Conservation (phyloP, 2,329 filamentous ascomycete genomes). For the Aspergillus sp. region DNA sequence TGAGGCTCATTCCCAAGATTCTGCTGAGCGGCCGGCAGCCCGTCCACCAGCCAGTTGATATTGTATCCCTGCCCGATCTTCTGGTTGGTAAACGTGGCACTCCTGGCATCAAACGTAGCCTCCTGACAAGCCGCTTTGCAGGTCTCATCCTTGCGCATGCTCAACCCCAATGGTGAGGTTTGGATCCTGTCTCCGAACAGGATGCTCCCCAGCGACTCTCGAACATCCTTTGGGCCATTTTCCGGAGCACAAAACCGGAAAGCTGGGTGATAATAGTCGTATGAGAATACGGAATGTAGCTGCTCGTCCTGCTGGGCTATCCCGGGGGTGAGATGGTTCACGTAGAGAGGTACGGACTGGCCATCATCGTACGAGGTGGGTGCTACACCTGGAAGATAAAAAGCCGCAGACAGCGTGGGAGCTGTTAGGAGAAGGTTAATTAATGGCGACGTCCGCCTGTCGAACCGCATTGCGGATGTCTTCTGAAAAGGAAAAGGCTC, state of each 20-base stretch:
- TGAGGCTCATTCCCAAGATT: slow-evolving; percentile 75
- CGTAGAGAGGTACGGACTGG: slow-evolving; percentile 79
- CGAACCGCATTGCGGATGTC: slow-evolving; percentile 37
- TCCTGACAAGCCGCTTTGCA: slow-evolving; percentile 78
- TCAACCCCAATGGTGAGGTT: slow-evolving; percentile 89
- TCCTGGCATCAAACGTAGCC: slow-evolving; percentile 63
- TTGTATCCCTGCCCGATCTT: slow-evolving; percentile 85
- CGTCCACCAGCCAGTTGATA: slow-evolving; percentile 94
- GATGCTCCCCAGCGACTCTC: slow-evolving; percentile 92
- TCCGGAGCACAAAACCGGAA: slow-evolving; percentile 88
- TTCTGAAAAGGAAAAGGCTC: slow-evolving; percentile 12
- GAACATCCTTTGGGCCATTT: slow-evolving; percentile 72
- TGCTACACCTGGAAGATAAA: slow-evolving; percentile 95
- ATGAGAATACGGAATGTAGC: slow-evolving; percentile 89
- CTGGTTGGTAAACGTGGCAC: slow-evolving; percentile 76
- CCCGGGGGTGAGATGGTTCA: slow-evolving; percentile 89
- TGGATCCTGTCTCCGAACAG: slow-evolving; percentile 96
- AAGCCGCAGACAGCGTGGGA: slow-evolving; percentile 58
- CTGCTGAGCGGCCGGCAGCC: slow-evolving; percentile 83
- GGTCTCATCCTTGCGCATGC: slow-evolving; percentile 82
- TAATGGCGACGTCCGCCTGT: slow-evolving; percentile 30
- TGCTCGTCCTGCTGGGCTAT: slow-evolving; percentile 74
- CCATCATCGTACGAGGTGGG: slow-evolving; percentile 84
- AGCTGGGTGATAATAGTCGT: slow-evolving; percentile 87
- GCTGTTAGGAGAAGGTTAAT: slow-evolving; percentile 31